These are phyloP conservation scores for Cercospora beticola DNA, from an alignment of 2,329 filamentous ascomycete species.

Conservation along the genomic window DNA sequence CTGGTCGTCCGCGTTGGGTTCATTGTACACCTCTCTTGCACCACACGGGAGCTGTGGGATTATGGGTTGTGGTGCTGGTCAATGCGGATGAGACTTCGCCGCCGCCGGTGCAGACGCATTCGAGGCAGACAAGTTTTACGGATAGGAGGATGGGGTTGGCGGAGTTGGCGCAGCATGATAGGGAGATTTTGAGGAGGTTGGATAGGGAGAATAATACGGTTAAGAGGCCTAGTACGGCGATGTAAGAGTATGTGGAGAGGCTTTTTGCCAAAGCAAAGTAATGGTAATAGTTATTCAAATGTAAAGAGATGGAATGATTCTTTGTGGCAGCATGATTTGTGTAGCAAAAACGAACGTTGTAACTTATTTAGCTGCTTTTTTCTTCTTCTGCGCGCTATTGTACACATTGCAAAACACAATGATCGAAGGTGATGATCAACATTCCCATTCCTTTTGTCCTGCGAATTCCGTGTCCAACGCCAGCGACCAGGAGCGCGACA, in stretches of 20 bases:
- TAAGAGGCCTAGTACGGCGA: not conserved
- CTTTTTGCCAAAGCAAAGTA: not conserved
- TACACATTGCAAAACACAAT: not conserved
- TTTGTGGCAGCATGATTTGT: not conserved
- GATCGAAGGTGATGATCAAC: not conserved
- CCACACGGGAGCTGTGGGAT: conserved; percentile 64
- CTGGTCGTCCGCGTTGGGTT: conserved; percentile 70
- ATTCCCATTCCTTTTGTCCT: not conserved
- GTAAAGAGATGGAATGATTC: not conserved
- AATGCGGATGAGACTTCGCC: not conserved
- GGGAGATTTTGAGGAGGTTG: conserved; percentile 1
- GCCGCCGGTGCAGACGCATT: not conserved
- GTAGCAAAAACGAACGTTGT: not conserved
- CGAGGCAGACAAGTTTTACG: not conserved
- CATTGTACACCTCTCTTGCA: conserved; percentile 74
- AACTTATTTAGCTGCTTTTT: not conserved
- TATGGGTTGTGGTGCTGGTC: conserved; percentile 75
- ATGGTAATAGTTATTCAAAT: not conserved
- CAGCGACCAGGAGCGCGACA: too few relatives aligned
- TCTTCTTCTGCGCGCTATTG: not conserved
- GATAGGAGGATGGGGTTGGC: not conserved
- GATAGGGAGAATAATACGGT: not conserved
- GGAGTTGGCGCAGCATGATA: not conserved
- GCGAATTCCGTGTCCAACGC: too few relatives aligned
- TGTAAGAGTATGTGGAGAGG: not conserved